Conservation (phyloP, 1,284 basidiomycete genomes). For the Austroboletus novae-zelandiae region DNA sequence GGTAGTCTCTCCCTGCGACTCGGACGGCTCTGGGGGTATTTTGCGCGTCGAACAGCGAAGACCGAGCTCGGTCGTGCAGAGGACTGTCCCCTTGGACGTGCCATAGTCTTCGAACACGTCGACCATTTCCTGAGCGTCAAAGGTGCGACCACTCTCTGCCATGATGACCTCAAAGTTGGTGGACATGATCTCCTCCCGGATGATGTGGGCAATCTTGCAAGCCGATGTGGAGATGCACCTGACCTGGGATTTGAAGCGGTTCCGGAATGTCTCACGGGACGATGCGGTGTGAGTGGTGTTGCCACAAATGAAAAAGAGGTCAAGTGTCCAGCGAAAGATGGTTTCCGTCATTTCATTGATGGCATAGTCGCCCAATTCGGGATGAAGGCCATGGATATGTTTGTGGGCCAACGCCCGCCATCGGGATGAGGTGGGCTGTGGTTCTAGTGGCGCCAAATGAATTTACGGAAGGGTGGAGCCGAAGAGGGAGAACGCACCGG, state of each 20-base stretch:
- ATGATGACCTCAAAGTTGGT: conserved; percentile 67
- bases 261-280: conserved; percentile 44
- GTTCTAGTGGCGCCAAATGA: conserved; percentile 43
- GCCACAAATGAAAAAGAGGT: conserved; percentile 63
- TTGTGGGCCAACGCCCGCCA: conserved; percentile 70
- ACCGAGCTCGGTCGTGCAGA: conserved; percentile 71
- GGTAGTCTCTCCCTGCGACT: conserved; percentile 40
- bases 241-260: conserved; percentile 56
- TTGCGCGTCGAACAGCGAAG: conserved; percentile 59
- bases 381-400: conserved; percentile 64
- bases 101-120: conserved; percentile 67
- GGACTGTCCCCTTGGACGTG: conserved; percentile 46
- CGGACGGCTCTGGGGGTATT: conserved; percentile 27
- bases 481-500: conserved; percentile 43
- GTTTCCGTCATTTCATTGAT: conserved; percentile 65
- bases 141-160: conserved; percentile 49
- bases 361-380: conserved; percentile 61
- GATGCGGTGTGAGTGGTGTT: conserved; percentile 40
- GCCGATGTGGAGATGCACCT: conserved; percentile 61
- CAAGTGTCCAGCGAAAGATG: conserved; percentile 65
- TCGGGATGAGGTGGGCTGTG: conserved; percentile 70
- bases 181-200: conserved; percentile 68
- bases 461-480: conserved; percentile 3
- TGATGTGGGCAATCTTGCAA: conserved; percentile 56
- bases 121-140: conserved; percentile 54